Base-by-base conservation (phyloP, 345 rosid species). In the Melaleuca quinquenervia region DNA sequence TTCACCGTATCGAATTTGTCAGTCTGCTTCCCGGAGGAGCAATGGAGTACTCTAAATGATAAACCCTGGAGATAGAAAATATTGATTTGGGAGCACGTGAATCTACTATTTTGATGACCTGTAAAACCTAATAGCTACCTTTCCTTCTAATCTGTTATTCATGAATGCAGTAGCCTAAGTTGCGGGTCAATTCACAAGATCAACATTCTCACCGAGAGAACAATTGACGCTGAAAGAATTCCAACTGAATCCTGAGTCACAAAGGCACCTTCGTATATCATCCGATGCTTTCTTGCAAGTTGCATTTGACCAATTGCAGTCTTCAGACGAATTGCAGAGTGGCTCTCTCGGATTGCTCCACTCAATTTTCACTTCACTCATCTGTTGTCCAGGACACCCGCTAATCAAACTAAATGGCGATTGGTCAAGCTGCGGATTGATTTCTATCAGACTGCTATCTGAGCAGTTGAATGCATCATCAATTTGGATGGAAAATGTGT, bases 271-370 rank as follows among this genome's bases (percentile, higher is more conserved):
- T 78, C 29, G 84, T 4, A 3, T 21, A 20, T 86, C 83, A 32
- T 52, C 26, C 18, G 27, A 8, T 51, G 54, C 1, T 2, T 3
- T 3, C 1, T 51, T 50, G 82, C 86, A 85, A 64, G 58, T 52
- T 82, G 90, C 84, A 52, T 58, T 2, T 32, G 85, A 83, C 88
- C 88, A 88, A 84, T 88, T 62, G 84, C 85, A 86, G 85, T 88
- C 90, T 21, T 74, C 26, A 36, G 76, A 27, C 52, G 88, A 62
- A 52, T 16, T 27, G 21, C 86, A 84, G 18, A 20, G 15, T 10
- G 82, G 51, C 86, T 84, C 86, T 44, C 5, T 26, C 26, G 50
- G 51, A n/a, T 80, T n/a, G 7, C 75, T 50, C 82, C 86, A 84
- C 41, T 14, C 62, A 26, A 84, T 50, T 32, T 70, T 53, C 4